Evolutionary conservation across 306 rosid species (phyloP), one percentile per base, ranked within the genome.

Genomic region (Pterocarpus santalinus): DNA sequence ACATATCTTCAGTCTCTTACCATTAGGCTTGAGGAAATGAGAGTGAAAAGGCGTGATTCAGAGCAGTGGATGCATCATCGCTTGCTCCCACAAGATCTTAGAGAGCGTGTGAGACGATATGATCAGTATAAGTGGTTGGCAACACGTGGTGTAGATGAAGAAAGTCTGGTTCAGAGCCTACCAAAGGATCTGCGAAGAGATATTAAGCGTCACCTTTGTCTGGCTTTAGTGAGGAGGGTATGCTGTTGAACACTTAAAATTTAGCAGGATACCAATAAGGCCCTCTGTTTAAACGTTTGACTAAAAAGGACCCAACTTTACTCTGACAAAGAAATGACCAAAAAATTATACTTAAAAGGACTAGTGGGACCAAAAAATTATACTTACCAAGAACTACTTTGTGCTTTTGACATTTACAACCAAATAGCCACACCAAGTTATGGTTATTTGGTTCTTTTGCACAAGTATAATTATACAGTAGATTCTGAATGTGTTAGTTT

Each of bases 51-150:
- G 87, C 96, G 97, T 10, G 99, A 95, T 85, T 95, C 99, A 71
- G 99, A 95, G 79, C 99, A 95, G 88, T 95, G 99, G 99, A 95
- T 95, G 99, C 99, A 90, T 80, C 99, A 95, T 69, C 98, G 99
- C 72, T 85, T 95, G 83, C 98, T 95, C 78, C 97, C 98, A 28
- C 94, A 72, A 51, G 96, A 89, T 1, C 98, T 95, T 63, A 88
- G 97, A 81, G 97, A 91, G 90, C 90, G 99, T 3, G 99, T 95
- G 52, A 91, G 99, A 79, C 96, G 98, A 56, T 95, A 95, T 74
- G 99, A 95, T 86, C 99, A 95, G 73, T 95, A 95, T 82, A 95
- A 95, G 88, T 95, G 99, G 99, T 72, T 95, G 89, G 99, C 94
- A 89, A 93, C 99, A 16, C 97, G 99, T 1, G 99, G 99, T 4